phyloP scores from a whole-genome alignment of 2,329 filamentous ascomycete species.

The Colletotrichum cordylinicola region DNA sequence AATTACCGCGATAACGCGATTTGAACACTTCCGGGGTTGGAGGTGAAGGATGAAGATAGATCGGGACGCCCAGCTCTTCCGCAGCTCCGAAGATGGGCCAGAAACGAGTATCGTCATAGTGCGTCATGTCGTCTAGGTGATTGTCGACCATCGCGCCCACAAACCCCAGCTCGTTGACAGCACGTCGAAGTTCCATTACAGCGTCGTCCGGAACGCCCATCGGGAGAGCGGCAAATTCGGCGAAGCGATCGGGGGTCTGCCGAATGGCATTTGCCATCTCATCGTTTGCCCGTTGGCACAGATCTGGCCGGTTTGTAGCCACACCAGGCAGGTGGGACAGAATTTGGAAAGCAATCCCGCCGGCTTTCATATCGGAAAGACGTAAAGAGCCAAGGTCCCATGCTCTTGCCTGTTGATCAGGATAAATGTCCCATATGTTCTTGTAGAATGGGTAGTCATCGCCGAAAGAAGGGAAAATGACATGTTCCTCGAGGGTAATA shows the following conservation, averaged over 20 bases:
- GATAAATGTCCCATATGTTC: neutral
- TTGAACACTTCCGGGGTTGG: fast-evolving
- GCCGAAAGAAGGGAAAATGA: neutral
- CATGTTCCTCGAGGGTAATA: neutral
- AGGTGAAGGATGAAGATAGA: neutral
- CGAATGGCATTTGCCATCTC: neutral
- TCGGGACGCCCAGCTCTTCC: neutral
- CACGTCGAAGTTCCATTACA: fast-evolving
- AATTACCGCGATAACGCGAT: neutral
- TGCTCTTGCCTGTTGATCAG: neutral
- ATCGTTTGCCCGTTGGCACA: neutral
- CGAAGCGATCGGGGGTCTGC: neutral
- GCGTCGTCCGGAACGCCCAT: neutral
- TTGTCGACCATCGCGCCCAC: neutral
- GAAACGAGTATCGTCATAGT: neutral
- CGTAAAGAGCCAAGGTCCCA: neutral
- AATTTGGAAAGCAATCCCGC: neutral
- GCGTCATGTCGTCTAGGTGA: neutral
- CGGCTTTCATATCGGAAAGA: neutral
- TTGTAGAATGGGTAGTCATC: neutral
- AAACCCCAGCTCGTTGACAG: fast-evolving
- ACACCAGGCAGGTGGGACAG: neutral
- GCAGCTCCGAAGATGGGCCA: neutral
- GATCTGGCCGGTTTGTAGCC: neutral
- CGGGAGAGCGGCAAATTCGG: neutral